These are phyloP conservation scores for Hortiboletus rubellus DNA, from an alignment of 1,284 basidiomycete species.

Conservation along the genomic window DNA sequence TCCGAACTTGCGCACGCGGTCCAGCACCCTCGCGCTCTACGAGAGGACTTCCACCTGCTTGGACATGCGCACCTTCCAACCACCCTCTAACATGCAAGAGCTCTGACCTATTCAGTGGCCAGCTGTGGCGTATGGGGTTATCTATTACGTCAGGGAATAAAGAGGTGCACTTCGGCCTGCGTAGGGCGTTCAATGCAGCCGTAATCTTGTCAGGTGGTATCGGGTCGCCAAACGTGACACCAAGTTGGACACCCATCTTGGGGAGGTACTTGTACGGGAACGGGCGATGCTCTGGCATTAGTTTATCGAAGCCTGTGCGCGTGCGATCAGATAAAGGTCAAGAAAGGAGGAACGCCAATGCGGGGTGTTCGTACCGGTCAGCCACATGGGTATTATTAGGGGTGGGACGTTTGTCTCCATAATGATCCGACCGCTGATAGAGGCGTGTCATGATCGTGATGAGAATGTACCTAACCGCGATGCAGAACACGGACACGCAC, in stretches of 20 bases:
- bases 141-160: background rate
- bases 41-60: background rate
- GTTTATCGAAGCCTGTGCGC: conserved; percentile 72
- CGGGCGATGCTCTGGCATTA: conserved; percentile 84
- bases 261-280: conserved; percentile 76
- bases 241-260: conserved; percentile 57
- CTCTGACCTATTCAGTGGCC: background rate
- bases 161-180: background rate
- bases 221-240: conserved; percentile 72
- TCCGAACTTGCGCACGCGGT: conserved; percentile 39
- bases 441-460: conserved; percentile 2
- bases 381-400: conserved; percentile 92
- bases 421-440: conserved; percentile 72
- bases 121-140: background rate
- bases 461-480: conserved; percentile 1
- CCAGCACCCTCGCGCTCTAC: background rate
- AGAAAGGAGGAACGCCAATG: background rate
- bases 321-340: background rate
- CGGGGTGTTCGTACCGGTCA: conserved; percentile 57
- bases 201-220: conserved; percentile 48
- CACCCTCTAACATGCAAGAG: conserved; percentile 6
- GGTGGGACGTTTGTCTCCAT: conserved; percentile 78
- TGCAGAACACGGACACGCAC: conserved; percentile 57
- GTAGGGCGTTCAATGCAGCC: conserved; percentile 23
- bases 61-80: conserved; percentile 9